Percentiles rank a stretch among this genome's conserved stretches.
These are phyloP conservation scores for Debaryomyces psychrophilus DNA, from an alignment of 1,139 yeast genomes.

Conservation along the genomic window DNA sequence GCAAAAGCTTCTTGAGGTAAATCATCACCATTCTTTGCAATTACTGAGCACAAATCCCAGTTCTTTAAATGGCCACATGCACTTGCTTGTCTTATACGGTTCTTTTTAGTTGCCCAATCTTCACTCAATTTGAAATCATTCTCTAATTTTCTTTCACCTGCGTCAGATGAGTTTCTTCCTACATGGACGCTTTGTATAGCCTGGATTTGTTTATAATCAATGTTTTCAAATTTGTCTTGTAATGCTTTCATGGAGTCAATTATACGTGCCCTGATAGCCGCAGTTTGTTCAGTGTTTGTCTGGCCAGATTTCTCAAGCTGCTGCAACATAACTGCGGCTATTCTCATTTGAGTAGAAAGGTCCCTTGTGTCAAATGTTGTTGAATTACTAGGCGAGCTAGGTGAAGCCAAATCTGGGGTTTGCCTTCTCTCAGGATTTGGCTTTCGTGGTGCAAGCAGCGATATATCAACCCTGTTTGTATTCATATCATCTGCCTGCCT, in stretches of 20 bases:
- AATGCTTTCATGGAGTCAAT: slow-evolving; percentile 86
- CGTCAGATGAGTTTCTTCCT: slow-evolving; percentile 32
- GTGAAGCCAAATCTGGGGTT: not conserved
- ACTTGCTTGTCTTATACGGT: slow-evolving; percentile 74
- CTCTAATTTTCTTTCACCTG: slow-evolving; percentile 89
- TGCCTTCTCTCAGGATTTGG: not conserved
- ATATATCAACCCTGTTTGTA: slow-evolving; percentile 4
- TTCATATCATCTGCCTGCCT: slow-evolving; percentile 12
- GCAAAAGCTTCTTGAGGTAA: slow-evolving; percentile 97
- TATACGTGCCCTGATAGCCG: slow-evolving; percentile 73
- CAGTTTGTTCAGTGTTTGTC: slow-evolving; percentile 71
- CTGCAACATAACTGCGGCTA: slow-evolving; percentile 91
- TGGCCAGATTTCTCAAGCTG: slow-evolving; percentile 78
- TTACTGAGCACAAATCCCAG: slow-evolving; percentile 95
- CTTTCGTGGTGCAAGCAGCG: slow-evolving; percentile 3
- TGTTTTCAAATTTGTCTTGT: slow-evolving; percentile 62
- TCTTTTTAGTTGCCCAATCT: slow-evolving; percentile 85
- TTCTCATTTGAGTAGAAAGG: slow-evolving; percentile 89
- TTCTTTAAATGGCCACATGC: slow-evolving; percentile 82
- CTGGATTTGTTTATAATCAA: slow-evolving; percentile 44
- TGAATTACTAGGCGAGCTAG: slow-evolving; percentile 5
- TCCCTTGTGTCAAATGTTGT: slow-evolving; percentile 40
- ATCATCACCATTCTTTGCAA: slow-evolving; percentile 95
- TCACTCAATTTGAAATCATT: slow-evolving; percentile 92
- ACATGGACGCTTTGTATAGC: slow-evolving; percentile 17